These are phyloP conservation scores for Botrytis byssoidea DNA, from an alignment of 2,329 filamentous ascomycete species.

Conservation along the genomic window DNA sequence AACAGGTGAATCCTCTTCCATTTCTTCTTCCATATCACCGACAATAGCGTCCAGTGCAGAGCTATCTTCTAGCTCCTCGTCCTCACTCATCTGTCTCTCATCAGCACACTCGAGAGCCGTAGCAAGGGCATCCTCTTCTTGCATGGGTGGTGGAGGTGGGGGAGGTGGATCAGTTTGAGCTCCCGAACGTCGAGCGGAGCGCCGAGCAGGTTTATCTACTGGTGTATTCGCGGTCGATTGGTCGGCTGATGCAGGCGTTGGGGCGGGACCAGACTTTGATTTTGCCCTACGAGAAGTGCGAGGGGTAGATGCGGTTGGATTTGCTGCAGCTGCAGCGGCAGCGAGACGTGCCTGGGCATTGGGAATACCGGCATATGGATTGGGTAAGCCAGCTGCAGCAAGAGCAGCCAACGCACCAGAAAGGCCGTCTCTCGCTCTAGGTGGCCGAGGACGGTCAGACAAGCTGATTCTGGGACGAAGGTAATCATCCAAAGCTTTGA, in stretches of 20 bases:
- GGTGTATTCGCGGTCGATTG: constrained; percentile 44
- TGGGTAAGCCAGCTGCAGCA: constrained; percentile 67
- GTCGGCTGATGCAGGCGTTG: constrained; percentile 44
- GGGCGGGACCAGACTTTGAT: constrained; percentile 46
- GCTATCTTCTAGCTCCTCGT: constrained; percentile 63
- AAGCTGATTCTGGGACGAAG: constrained; percentile 83
- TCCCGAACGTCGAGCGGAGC: constrained; percentile 61
- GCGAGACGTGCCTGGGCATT: constrained; percentile 34
- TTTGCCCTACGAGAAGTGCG: constrained; percentile 41
- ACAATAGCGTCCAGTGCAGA: constrained; percentile 80
- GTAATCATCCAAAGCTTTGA: constrained; percentile 96
- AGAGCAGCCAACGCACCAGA: constrained; percentile 72
- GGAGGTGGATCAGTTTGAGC: constrained; percentile 52
- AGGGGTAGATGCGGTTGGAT: constrained; percentile 42
- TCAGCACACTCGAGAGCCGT: constrained; percentile 88
- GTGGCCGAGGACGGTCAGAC: constrained; percentile 67
- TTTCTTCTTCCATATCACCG: constrained; percentile 84
- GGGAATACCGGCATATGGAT: constrained; percentile 40
- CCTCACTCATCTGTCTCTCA: constrained; percentile 78
- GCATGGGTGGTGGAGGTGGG: constrained; percentile 53
- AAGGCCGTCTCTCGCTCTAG: constrained; percentile 59
- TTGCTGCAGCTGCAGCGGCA: constrained; percentile 39
- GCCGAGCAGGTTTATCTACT: constrained; percentile 60
- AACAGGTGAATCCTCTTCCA: constrained; percentile 68
- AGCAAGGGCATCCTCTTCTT: constrained; percentile 60